Percentiles rank a stretch among this genome's conserved stretches.
Conservation (phyloP, 257 asterid genomes). For the Fraxinus excelsior region DNA sequence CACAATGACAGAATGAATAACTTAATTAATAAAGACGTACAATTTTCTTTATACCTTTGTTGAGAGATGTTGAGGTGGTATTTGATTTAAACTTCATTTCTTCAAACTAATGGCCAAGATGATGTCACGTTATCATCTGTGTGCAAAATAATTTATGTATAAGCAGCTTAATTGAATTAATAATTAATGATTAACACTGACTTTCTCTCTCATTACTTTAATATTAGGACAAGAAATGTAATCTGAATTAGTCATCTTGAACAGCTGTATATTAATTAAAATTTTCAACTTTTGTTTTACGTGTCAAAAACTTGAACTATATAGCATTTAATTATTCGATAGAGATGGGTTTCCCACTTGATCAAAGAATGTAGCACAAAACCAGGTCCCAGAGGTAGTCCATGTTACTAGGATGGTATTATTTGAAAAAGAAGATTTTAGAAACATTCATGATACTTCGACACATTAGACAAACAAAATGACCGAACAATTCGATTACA, state of each 20-base stretch:
- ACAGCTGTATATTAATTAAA: not conserved
- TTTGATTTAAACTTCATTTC: too few species aligned
- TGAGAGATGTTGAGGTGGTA: too few species aligned
- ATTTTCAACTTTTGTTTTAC: not conserved
- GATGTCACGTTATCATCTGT: too few species aligned
- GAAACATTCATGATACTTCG: not conserved
- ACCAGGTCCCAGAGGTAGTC: conserved; percentile 15
- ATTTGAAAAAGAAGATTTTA: not conserved
- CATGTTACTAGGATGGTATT: not conserved
- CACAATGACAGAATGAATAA: not conserved
- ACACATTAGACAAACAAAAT: too few species aligned
- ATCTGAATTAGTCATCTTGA: too few species aligned
- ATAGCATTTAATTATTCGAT: not conserved
- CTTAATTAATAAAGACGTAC: not conserved
- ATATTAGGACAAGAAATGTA: conserved; percentile 17
- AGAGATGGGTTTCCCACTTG: conserved; percentile 5
- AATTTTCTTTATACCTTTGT: too few species aligned
- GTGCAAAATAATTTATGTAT: too few species aligned
- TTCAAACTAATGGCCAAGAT: too few species aligned
- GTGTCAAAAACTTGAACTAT: not conserved
- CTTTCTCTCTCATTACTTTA: conserved; percentile 14
- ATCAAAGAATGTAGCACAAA: not conserved
- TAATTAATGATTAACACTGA: not conserved
- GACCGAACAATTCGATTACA: too few species aligned
- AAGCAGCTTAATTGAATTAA: not conserved